A percentile compares a stretch with the other conserved stretches of the same genome.
phyloP scores from a whole-genome alignment of 2,329 filamentous ascomycete genomes.

The Zopfia rhizophila region DNA sequence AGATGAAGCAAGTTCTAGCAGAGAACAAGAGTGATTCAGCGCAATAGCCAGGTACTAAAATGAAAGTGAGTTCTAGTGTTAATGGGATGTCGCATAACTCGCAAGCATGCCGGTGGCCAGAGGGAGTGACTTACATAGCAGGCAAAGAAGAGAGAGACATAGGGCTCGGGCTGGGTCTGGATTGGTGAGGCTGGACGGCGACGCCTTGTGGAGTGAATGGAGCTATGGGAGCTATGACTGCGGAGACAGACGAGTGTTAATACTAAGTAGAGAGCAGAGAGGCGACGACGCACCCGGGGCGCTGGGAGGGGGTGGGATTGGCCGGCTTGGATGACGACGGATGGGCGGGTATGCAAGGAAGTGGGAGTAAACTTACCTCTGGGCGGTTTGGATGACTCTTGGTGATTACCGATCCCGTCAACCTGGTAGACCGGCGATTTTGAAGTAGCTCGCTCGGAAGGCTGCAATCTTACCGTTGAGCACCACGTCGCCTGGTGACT shows the following conservation, averaged over 20 bases:
- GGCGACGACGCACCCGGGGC: slow-evolving; percentile 34
- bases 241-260: slow-evolving; percentile 38
- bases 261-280: slow-evolving; percentile 25
- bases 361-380: slow-evolving; percentile 36
- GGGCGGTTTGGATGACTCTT: slow-evolving; percentile 40
- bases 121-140: slow-evolving; percentile 46
- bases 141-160: slow-evolving; percentile 50
- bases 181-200: slow-evolving; percentile 36
- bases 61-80: slow-evolving; percentile 43
- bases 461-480: slow-evolving; percentile 42
- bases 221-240: slow-evolving; percentile 42
- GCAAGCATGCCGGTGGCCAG: slow-evolving; percentile 44
- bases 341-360: slow-evolving; percentile 42
- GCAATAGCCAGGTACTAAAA: slow-evolving; percentile 48
- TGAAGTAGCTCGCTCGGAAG: slow-evolving; percentile 41
- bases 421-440: slow-evolving; percentile 43
- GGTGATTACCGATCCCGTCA: slow-evolving; percentile 46
- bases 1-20: slow-evolving; percentile 36
- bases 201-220: slow-evolving; percentile 26
- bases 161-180: slow-evolving; percentile 35
- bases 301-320: slow-evolving; percentile 38
- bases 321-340: slow-evolving; percentile 27
- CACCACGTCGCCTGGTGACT: slow-evolving; percentile 47
- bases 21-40: slow-evolving; percentile 47
- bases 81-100: slow-evolving; percentile 43